Percentiles rank a stretch among this genome's conserved stretches.
Evolutionary conservation across 169 alveolate species (phyloP).

Genomic region (Theileria annulata): DNA sequence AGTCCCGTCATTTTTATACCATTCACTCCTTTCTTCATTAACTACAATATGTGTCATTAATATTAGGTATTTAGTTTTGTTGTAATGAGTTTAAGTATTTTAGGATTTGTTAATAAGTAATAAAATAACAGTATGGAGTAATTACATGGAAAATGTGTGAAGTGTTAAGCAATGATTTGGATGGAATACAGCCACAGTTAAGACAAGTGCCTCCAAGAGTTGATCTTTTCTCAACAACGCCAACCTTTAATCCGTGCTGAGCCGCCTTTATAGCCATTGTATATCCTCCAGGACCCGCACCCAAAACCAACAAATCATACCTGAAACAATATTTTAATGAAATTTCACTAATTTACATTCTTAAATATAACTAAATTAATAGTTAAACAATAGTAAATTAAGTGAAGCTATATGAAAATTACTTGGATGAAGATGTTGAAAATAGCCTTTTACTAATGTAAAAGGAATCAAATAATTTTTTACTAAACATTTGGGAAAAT

Average conservation of each 20-base stretch:
- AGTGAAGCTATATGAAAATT: no score
- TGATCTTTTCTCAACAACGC: slow-evolving; percentile 93
- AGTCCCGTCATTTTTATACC: slow-evolving; percentile 68
- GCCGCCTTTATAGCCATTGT: slow-evolving; percentile 97
- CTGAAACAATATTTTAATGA: slow-evolving; percentile 20
- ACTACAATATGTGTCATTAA: neutral
- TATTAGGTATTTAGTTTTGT: no score
- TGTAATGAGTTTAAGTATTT: neutral
- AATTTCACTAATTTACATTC: neutral
- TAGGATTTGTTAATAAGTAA: no score
- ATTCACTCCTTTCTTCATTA: slow-evolving; percentile 41
- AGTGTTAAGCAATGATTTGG: slow-evolving; percentile 91
- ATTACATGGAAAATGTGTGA: slow-evolving; percentile 87
- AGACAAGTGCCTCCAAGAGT: slow-evolving; percentile 98
- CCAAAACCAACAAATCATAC: slow-evolving; percentile 87
- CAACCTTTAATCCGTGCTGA: slow-evolving; percentile 92
- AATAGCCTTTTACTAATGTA: neutral
- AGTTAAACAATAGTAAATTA: no score
- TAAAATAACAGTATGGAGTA: neutral
- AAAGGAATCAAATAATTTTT: neutral
- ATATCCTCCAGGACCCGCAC: slow-evolving; percentile 95
- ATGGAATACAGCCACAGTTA: slow-evolving; percentile 98
- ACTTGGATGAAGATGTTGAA: neutral
- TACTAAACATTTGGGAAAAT: neutral
- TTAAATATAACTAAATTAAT: no score